Conservation (phyloP, 1,284 basidiomycete species). For the Ceratobasidium sp. region DNA sequence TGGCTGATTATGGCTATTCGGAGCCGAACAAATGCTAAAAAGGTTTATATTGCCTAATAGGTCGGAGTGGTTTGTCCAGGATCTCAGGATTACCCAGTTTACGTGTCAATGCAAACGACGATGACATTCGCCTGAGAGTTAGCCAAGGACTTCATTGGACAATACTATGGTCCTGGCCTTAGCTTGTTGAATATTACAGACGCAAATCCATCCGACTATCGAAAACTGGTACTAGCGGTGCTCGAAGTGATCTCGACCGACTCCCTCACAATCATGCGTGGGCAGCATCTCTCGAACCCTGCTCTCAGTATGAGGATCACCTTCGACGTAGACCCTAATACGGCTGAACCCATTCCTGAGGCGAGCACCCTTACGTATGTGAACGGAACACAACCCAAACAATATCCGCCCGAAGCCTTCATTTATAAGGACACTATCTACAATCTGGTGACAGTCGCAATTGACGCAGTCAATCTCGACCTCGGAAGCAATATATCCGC, state of each 20-base stretch:
- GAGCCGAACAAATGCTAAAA: background rate
- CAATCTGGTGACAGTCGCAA: background rate
- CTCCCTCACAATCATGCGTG: constrained; percentile 4
- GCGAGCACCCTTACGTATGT: background rate
- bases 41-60: constrained; percentile 5
- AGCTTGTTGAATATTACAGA: background rate
- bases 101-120: constrained; percentile 10
- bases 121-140: constrained; percentile 1
- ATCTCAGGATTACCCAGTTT: background rate
- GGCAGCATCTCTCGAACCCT: background rate
- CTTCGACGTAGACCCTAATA: background rate
- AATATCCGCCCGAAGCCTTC: background rate
- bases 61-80: constrained; percentile 27
- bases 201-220: background rate
- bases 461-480: constrained; percentile 32
- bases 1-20: background rate
- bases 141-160: constrained; percentile 32
- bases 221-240: background rate
- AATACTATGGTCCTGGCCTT: constrained; percentile 21
- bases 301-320: background rate
- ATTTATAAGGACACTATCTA: background rate
- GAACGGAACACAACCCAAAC: background rate
- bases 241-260: constrained; percentile 31
- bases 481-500: background rate
- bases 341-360: background rate